These are phyloP conservation scores for Hamigera avellanea DNA, from an alignment of 495 filamentous ascomycete species.

Conservation along the genomic window DNA sequence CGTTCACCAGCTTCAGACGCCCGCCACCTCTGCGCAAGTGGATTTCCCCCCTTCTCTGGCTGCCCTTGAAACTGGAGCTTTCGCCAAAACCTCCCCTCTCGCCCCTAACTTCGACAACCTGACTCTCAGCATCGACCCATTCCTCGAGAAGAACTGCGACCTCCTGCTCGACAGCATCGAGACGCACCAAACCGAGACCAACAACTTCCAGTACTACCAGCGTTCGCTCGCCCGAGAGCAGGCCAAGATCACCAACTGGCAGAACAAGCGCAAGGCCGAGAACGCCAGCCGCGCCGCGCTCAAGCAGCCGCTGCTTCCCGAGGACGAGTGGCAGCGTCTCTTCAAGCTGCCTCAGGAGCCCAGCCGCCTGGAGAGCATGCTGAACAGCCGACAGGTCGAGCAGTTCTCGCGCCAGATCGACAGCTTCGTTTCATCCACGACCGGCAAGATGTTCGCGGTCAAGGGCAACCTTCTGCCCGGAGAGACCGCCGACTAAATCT, in stretches of 20 bases:
- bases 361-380: constrained; percentile 77
- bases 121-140: constrained; percentile 90
- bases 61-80: constrained; percentile 48
- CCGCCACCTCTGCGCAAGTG: constrained; percentile 46
- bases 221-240: constrained; percentile 91
- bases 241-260: constrained; percentile 90
- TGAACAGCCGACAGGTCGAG: constrained; percentile 91
- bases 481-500: constrained; percentile 30
- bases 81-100: constrained; percentile 44
- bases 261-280: constrained; percentile 89
- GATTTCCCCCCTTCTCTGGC: constrained; percentile 65
- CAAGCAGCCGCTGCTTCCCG: constrained; percentile 80
- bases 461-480: constrained; percentile 53
- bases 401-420: constrained; percentile 97
- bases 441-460: constrained; percentile 96
- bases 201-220: constrained; percentile 98
- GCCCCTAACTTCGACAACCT: constrained; percentile 81
- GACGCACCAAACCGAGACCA: constrained; percentile 93
- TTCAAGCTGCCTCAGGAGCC: constrained; percentile 97
- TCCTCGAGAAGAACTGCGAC: constrained; percentile 97
- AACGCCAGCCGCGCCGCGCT: constrained; percentile 72
- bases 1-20: constrained; percentile 72
- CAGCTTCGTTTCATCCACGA: constrained; percentile 84
- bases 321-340: constrained; percentile 95
- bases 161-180: constrained; percentile 93